Conservation (phyloP, 768 basidiomycete species). For the Dacryopinax spathularia region DNA sequence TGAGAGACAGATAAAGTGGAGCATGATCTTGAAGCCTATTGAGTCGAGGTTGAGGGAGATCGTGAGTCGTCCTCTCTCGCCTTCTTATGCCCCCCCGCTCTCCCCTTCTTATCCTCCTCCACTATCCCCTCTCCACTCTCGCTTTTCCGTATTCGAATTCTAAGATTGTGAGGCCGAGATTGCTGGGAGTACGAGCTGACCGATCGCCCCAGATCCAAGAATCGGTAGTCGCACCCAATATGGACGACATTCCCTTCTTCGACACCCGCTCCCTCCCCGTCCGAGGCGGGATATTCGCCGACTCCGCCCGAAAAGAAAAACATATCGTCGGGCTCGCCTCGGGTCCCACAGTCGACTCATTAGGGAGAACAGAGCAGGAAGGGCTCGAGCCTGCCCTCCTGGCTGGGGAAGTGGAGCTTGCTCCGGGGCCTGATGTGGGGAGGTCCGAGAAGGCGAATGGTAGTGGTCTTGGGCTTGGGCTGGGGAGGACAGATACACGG, state of each 20-base stretch:
- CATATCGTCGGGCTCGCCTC: constrained; percentile 7
- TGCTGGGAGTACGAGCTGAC: too few species aligned
- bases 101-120: too few species aligned
- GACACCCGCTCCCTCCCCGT: constrained; percentile 49
- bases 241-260: constrained; percentile 97
- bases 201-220: constrained; percentile 87
- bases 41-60: constrained; percentile 80
- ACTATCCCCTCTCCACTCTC: background rate
- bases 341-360: background rate
- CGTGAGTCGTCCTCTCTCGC: constrained; percentile 34
- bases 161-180: too few species aligned
- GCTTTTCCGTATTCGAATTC: constrained; percentile 8
- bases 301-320: constrained; percentile 34
- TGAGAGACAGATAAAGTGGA: constrained; percentile 87
- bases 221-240: constrained; percentile 88
- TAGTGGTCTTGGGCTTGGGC: background rate
- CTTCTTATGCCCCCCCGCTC: too few species aligned
- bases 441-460: background rate
- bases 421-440: background rate
- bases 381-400: background rate
- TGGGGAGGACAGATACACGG: background rate
- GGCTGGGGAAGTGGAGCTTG: background rate
- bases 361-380: constrained; percentile 1
- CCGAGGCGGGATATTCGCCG: constrained; percentile 83
- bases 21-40: constrained; percentile 79